Conservation (phyloP, 257 asterid genomes). For the Craterostigma plantagineum region DNA sequence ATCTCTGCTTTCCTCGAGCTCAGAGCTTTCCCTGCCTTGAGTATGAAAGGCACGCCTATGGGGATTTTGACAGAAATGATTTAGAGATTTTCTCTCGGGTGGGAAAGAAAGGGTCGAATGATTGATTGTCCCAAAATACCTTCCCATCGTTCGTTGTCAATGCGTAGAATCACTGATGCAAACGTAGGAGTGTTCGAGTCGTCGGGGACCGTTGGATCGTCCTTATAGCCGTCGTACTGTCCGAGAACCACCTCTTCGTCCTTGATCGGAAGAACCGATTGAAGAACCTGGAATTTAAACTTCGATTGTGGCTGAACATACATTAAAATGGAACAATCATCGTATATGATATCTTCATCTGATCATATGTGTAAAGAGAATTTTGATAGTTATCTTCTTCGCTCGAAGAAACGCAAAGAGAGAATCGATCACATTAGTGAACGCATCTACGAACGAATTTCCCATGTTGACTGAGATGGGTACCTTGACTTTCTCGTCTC, state of each 20-base stretch:
- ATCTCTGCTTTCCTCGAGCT: conserved; percentile 91
- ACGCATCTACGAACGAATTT: not conserved
- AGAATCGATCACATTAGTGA: not conserved
- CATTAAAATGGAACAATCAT: not conserved
- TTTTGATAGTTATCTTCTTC: too few relatives aligned
- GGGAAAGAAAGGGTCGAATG: too few relatives aligned
- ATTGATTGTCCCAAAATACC: conserved; percentile 15
- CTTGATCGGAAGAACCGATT: conserved; percentile 68
- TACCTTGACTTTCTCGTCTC: conserved; percentile 84
- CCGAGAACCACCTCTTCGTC: conserved; percentile 94
- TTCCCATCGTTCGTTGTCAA: conserved; percentile 94
- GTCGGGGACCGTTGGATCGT: conserved; percentile 87
- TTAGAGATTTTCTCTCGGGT: too few relatives aligned
- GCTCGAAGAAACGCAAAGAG: not conserved
- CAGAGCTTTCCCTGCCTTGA: conserved; percentile 97
- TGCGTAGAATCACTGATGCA: conserved; percentile 47
- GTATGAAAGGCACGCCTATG: conserved; percentile 89
- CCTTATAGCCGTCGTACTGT: conserved; percentile 85
- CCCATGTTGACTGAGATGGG: not conserved
- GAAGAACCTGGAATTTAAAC: conserved; percentile 52
- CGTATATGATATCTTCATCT: not conserved
- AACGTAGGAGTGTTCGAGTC: conserved; percentile 84
- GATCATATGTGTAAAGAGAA: not conserved
- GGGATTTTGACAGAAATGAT: not conserved
- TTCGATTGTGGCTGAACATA: not conserved